Conservation (phyloP, 768 basidiomycete species). For the Suillus paluster region DNA sequence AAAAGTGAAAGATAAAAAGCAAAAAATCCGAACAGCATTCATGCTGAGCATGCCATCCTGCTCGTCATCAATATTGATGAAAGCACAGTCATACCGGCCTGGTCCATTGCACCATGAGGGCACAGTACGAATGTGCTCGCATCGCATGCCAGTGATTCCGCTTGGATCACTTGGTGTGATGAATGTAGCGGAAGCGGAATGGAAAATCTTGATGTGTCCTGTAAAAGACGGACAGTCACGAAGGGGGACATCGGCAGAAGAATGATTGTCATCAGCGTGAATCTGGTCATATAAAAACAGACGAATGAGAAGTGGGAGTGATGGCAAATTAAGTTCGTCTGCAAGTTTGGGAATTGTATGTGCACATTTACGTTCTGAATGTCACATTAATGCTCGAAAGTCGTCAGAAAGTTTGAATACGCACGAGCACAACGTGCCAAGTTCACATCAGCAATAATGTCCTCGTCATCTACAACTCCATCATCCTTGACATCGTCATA, state of each 20-base stretch:
- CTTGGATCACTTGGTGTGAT: constrained; percentile 15
- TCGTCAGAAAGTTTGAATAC: too few relatives aligned
- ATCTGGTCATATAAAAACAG: constrained; percentile 10
- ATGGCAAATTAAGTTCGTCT: neutral
- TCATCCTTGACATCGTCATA: too few relatives aligned
- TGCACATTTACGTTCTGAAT: neutral
- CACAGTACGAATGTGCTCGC: constrained; percentile 23
- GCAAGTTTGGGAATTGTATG: neutral
- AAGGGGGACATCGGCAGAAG: constrained; percentile 11
- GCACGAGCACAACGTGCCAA: too few relatives aligned
- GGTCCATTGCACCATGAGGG: constrained; percentile 19
- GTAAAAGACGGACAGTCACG: constrained; percentile 15
- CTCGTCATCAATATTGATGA: constrained; percentile 13
- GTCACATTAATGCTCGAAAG: too few relatives aligned
- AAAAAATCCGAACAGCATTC: constrained; percentile 11
- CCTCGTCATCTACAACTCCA: too few relatives aligned
- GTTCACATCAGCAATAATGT: too few relatives aligned
- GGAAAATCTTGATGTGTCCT: neutral
- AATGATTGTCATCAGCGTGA: neutral
- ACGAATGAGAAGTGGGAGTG: neutral
- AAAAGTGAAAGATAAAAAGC: constrained; percentile 21
- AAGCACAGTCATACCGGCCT: constrained; percentile 8
- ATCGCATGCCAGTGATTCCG: constrained; percentile 17
- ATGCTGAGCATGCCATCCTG: too few relatives aligned
- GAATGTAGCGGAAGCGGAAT: constrained; percentile 9